Evolutionary conservation across 2,329 filamentous ascomycete species (phyloP).

Genomic region (Verticillium dahliae): DNA sequence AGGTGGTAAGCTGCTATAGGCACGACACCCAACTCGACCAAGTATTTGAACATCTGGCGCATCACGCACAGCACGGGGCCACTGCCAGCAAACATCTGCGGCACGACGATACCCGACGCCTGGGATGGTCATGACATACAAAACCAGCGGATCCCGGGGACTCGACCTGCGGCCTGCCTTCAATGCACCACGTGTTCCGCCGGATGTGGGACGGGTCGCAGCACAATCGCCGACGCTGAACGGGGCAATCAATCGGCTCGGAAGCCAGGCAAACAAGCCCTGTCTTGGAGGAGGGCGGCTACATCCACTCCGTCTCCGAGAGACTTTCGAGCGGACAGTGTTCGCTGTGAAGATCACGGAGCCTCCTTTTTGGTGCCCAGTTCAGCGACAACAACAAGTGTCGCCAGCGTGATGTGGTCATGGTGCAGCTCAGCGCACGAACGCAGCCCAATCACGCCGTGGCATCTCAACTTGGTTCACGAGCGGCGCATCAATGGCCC

Average conservation of each 20-base stretch:
- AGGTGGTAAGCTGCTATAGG: too few species aligned
- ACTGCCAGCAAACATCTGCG: not conserved
- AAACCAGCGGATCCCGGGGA: not conserved
- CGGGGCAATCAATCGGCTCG: not conserved
- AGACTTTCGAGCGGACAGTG: not conserved
- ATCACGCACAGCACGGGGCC: not conserved
- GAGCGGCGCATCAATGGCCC: constrained; percentile 1
- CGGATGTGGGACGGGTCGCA: not conserved
- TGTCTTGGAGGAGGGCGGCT: not conserved
- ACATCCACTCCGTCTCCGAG: not conserved
- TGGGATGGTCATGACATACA: not conserved
- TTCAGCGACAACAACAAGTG: too few species aligned
- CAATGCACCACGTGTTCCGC: not conserved
- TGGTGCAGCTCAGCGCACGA: not conserved
- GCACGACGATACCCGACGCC: not conserved
- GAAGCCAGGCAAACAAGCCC: not conserved
- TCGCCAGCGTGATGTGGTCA: too few species aligned
- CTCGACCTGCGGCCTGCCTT: not conserved
- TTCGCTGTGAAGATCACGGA: too few species aligned
- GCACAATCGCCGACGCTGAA: not conserved
- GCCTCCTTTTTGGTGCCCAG: too few species aligned
- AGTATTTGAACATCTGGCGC: not conserved
- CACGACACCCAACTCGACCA: too few species aligned
- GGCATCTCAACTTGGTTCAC: not conserved
- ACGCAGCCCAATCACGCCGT: not conserved